phyloP scores from a whole-genome alignment of 2,329 filamentous ascomycete genomes.

The Pseudogymnoascus sp. region DNA sequence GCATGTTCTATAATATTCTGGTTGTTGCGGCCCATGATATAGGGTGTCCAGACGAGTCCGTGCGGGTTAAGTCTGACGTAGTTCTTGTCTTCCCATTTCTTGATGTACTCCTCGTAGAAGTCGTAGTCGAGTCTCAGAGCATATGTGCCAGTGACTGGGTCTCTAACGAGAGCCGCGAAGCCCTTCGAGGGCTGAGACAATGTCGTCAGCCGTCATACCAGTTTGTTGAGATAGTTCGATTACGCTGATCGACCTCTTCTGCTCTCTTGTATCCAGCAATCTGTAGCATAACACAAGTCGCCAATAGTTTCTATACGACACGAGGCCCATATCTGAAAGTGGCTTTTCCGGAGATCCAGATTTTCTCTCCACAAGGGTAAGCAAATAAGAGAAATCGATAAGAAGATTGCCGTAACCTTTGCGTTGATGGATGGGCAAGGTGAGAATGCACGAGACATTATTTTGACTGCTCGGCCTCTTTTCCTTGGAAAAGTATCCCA shows the following conservation, averaged over 20 bases:
- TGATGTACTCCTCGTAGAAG: slow-evolving; percentile 81
- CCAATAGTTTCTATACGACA: slow-evolving; percentile 98
- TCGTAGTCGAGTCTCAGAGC: slow-evolving; percentile 79
- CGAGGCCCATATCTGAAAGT: slow-evolving; percentile 92
- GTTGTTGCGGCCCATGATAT: slow-evolving; percentile 86
- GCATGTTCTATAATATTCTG: slow-evolving; percentile 77
- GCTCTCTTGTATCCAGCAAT: slow-evolving; percentile 56
- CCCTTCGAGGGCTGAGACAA: slow-evolving; percentile 87
- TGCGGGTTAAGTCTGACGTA: slow-evolving; percentile 79
- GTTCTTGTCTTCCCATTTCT: slow-evolving; percentile 81
- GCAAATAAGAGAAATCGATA: slow-evolving; percentile 96
- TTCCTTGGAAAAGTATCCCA: slow-evolving; percentile 99
- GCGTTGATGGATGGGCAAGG: slow-evolving; percentile 90
- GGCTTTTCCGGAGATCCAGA: slow-evolving; percentile 96
- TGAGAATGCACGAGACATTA: slow-evolving; percentile 96
- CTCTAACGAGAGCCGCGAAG: slow-evolving; percentile 81
- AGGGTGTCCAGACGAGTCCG: slow-evolving; percentile 88
- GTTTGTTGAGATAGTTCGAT: slow-evolving; percentile 76
- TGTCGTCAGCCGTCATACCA: slow-evolving; percentile 93
- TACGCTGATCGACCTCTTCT: slow-evolving; percentile 49
- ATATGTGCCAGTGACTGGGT: slow-evolving; percentile 82
- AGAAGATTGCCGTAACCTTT: slow-evolving; percentile 95
- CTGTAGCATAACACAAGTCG: slow-evolving; percentile 81
- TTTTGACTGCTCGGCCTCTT: slow-evolving; percentile 92
- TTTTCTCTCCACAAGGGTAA: slow-evolving; percentile 87